Evolutionary conservation across 495 filamentous ascomycete species (phyloP).

Genomic region (Aspergillus heteromorphus): DNA sequence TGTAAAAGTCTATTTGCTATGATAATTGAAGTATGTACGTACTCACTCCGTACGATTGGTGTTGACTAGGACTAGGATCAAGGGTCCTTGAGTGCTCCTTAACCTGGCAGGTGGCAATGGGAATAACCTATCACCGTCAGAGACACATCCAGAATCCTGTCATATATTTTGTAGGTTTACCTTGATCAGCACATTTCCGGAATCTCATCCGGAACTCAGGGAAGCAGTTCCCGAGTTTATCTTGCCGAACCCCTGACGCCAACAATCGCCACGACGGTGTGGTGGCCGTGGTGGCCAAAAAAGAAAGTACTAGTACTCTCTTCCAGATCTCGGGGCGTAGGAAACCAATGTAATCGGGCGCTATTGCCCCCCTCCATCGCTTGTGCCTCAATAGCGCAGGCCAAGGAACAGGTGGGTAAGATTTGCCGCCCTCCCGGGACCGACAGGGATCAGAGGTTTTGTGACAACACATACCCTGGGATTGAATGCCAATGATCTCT

Average conservation of each 20-base stretch:
- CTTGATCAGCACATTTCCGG: not conserved
- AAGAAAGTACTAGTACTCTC: not conserved
- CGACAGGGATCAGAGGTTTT: not conserved
- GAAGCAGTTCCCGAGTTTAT: not conserved
- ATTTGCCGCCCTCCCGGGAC: not conserved
- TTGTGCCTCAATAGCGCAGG: not conserved
- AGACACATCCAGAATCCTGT: too few relatives aligned
- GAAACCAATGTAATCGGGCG: not conserved
- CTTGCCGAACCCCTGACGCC: not conserved
- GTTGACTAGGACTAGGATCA: too few relatives aligned
- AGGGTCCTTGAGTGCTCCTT: too few relatives aligned
- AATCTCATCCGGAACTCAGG: not conserved
- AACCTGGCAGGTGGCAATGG: too few relatives aligned
- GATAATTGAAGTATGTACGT: too few relatives aligned
- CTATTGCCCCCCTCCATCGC: not conserved
- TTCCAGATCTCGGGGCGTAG: not conserved
- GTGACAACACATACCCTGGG: not conserved
- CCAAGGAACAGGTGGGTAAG: not conserved
- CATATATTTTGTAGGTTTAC: too few relatives aligned
- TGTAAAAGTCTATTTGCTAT: too few relatives aligned
- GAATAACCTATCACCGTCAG: too few relatives aligned
- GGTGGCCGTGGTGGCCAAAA: not conserved
- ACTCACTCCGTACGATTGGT: too few relatives aligned
- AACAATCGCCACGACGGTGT: not conserved
- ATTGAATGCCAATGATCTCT: not conserved